Evolutionary conservation across 1,284 basidiomycete genomes (phyloP).

Genomic region (Filobasidium uniguttulatum): DNA sequence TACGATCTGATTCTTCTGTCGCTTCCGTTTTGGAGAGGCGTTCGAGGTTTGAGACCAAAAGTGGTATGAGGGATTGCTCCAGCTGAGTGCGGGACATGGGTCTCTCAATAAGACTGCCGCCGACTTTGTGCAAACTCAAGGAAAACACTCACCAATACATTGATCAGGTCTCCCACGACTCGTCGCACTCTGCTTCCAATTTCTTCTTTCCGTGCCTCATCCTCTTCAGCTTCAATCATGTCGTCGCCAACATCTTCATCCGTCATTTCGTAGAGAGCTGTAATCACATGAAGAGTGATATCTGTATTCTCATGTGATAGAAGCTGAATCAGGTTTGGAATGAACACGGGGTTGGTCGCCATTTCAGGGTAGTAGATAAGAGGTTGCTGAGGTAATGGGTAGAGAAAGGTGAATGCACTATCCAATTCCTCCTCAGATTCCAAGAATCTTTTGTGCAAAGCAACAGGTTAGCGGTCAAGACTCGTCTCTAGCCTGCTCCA

Average conservation of each 20-base stretch:
- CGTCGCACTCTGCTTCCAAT: constrained; percentile 24
- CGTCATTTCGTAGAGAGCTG: constrained; percentile 82
- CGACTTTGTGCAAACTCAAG: no score
- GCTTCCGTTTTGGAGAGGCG: constrained; percentile 59
- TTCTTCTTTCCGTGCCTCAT: constrained; percentile 43
- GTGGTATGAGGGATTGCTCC: constrained; percentile 66
- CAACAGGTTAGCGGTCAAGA: no score
- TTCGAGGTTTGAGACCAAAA: constrained; percentile 75
- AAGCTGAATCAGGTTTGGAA: constrained; percentile 56
- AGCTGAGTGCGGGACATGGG: constrained; percentile 42
- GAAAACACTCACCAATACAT: constrained; percentile 50
- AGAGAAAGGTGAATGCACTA: constrained; percentile 63
- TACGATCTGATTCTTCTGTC: constrained; percentile 78
- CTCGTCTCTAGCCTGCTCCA: no score
- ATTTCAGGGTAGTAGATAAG: constrained; percentile 77
- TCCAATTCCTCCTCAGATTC: constrained; percentile 96
- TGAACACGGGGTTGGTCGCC: constrained; percentile 55
- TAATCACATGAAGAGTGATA: constrained; percentile 81
- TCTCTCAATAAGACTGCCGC: neutral
- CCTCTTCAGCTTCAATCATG: constrained; percentile 47
- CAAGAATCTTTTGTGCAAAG: constrained; percentile 60
- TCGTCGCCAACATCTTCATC: constrained; percentile 87
- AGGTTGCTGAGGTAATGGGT: constrained; percentile 80
- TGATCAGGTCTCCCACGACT: constrained; percentile 55
- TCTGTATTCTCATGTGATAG: constrained; percentile 87